Conservation (phyloP, 352 stramenopile genomes). For the Globisporangium echinulatum region DNA sequence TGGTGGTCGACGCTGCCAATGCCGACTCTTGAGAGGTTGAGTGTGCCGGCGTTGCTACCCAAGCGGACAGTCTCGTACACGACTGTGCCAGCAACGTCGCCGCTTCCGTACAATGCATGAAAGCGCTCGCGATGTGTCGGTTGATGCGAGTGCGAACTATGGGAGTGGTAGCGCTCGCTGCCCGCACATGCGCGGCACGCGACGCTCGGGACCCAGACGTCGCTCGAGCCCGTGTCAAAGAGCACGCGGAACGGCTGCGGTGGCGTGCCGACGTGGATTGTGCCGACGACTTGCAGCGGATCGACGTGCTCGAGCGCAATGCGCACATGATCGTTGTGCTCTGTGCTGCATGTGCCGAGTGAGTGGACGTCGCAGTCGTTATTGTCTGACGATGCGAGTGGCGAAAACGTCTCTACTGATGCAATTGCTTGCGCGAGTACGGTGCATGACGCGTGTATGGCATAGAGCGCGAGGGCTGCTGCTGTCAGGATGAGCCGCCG, state of each 20-base stretch:
- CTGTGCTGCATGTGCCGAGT: too few species aligned
- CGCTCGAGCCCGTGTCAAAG: conserved; percentile 43
- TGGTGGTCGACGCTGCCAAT: conserved; percentile 22
- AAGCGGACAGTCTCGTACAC: conserved; percentile 19
- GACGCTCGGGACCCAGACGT: conserved; percentile 28
- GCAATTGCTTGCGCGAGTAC: too few species aligned
- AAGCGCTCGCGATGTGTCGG: conserved; percentile 8
- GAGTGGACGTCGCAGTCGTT: too few species aligned
- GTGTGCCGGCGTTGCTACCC: background rate
- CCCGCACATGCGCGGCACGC: conserved; percentile 25
- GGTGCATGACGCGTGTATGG: too few species aligned
- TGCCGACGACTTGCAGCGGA: conserved; percentile 37
- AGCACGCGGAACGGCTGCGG: conserved; percentile 32
- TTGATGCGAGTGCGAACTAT: background rate
- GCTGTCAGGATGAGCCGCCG: too few species aligned
- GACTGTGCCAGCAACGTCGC: conserved; percentile 16
- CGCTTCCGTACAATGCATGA: conserved; percentile 27
- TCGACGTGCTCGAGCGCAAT: conserved; percentile 28
- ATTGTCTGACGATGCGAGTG: too few species aligned
- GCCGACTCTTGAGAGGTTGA: conserved; percentile 8
- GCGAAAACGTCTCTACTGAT: too few species aligned
- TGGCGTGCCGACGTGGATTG: conserved; percentile 21
- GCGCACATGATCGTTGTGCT: background rate
- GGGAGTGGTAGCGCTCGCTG: conserved; percentile 17
- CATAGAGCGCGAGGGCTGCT: too few species aligned